Evolutionary conservation across 805 yeast species (phyloP).

Genomic region (Teunomyces panamensis): DNA sequence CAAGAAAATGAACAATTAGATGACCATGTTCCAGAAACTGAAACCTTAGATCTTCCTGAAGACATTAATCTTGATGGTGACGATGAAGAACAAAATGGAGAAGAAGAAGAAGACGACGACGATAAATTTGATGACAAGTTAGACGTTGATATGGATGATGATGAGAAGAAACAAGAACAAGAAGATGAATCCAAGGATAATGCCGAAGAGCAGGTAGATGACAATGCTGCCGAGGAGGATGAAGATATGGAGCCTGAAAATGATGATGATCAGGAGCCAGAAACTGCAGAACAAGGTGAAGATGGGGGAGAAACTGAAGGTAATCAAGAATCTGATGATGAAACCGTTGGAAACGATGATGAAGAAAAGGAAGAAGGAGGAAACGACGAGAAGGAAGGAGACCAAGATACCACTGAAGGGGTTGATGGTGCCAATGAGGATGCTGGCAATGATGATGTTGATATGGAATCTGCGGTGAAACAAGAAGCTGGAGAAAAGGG

Average conservation of each 20-base stretch:
- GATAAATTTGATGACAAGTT: slow-evolving; percentile 26
- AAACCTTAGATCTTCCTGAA: slow-evolving; percentile 86
- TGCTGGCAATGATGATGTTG: slow-evolving; percentile 39
- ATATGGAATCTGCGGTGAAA: slow-evolving; percentile 57
- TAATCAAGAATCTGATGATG: slow-evolving; percentile 29
- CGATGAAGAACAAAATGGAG: slow-evolving; percentile 50
- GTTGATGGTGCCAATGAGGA: slow-evolving; percentile 52
- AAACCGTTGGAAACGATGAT: slow-evolving; percentile 14
- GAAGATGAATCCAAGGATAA: slow-evolving; percentile 26
- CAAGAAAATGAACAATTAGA: slow-evolving; percentile 71
- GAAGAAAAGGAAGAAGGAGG: slow-evolving; percentile 32
- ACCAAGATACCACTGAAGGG: slow-evolving; percentile 43
- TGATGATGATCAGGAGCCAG: slow-evolving; percentile 18
- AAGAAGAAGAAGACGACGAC: slow-evolving; percentile 35
- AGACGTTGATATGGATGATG: slow-evolving; percentile 26
- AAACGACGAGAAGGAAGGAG: slow-evolving; percentile 36
- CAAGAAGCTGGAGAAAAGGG: slow-evolving; percentile 61
- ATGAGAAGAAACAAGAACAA: slow-evolving; percentile 30
- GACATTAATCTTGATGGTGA: slow-evolving; percentile 87
- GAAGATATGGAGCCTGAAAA: slow-evolving; percentile 14
- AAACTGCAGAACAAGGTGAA: slow-evolving; percentile 20
- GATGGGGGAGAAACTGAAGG: slow-evolving; percentile 22
- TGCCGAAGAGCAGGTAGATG: slow-evolving; percentile 19
- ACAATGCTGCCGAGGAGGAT: slow-evolving; percentile 14
- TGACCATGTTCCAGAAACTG: slow-evolving; percentile 74